Percentiles rank a stretch among this genome's conserved stretches.
These are phyloP conservation scores for Colletotrichum eleusines DNA, from an alignment of 2,329 filamentous ascomycete species.

Conservation along the genomic window DNA sequence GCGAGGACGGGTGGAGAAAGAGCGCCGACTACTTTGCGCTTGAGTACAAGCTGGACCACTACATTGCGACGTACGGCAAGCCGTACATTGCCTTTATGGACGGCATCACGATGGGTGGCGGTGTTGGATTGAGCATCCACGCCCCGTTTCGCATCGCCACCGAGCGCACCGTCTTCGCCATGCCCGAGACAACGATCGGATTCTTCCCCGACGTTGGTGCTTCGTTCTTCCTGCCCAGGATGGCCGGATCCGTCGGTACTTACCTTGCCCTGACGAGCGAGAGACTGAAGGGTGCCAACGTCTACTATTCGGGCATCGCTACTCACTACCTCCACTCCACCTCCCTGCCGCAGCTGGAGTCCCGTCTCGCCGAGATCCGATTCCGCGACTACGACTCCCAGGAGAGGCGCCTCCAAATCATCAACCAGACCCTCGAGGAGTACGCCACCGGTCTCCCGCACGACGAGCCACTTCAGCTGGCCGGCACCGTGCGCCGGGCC, in stretches of 20 bases:
- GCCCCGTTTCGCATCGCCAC: conserved; percentile 97
- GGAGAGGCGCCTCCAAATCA: conserved; percentile 73
- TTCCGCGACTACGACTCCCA: conserved; percentile 83
- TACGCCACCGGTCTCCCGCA: conserved; percentile 88
- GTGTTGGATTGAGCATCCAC: conserved; percentile 93
- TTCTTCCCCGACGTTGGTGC: conserved; percentile 99
- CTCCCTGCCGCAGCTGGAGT: conserved; percentile 82
- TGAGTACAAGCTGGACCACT: conserved; percentile 96
- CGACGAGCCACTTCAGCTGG: conserved; percentile 74
- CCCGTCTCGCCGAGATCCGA: conserved; percentile 86
- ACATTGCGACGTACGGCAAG: conserved; percentile 93
- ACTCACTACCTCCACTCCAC: conserved; percentile 97
- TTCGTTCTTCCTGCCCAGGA: conserved; percentile 92
- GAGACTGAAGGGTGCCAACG: conserved; percentile 83
- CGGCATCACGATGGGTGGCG: conserved; percentile 97
- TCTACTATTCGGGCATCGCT: conserved; percentile 90
- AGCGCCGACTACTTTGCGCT: conserved; percentile 90
- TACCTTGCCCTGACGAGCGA: conserved; percentile 95
- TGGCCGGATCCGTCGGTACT: conserved; percentile 88
- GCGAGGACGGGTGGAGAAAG: conserved; percentile 76
- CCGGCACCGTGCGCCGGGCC: conserved; percentile 77
- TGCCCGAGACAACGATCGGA: conserved; percentile 98
- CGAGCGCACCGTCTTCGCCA: conserved; percentile 94
- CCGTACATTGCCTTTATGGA: conserved; percentile 97
- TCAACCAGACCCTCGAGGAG: conserved; percentile 92